Percentiles rank a stretch among this genome's conserved stretches.
phyloP scores from a whole-genome alignment of 2,329 filamentous ascomycete species.

The Stagonosporopsis rhizophila region DNA sequence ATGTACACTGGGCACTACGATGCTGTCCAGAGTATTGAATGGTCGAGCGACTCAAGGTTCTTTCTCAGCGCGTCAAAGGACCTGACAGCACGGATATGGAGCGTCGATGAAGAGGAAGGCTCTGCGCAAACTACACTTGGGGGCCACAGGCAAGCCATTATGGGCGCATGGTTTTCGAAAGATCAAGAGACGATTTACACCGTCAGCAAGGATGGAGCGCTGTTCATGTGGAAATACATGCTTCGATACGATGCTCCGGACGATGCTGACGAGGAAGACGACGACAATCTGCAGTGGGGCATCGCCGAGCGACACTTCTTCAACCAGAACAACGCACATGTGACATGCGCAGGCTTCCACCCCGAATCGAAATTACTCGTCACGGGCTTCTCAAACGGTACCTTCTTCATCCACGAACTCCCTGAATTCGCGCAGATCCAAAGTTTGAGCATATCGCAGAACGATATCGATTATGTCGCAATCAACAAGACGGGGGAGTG shows the following conservation, averaged over 20 bases:
- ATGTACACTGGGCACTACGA: conserved; percentile 91
- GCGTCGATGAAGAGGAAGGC: conserved; percentile 81
- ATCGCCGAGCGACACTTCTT: conserved; percentile 94
- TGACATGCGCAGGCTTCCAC: conserved; percentile 92
- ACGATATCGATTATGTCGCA: conserved; percentile 92
- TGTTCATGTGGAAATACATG: conserved; percentile 91
- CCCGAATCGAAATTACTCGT: conserved; percentile 89
- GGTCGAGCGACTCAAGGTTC: conserved; percentile 96
- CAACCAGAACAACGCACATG: conserved; percentile 84
- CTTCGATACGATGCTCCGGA: conserved; percentile 63
- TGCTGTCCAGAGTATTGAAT: conserved; percentile 82
- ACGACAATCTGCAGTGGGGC: conserved; percentile 81
- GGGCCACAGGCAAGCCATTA: conserved; percentile 87
- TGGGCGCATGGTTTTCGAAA: conserved; percentile 96
- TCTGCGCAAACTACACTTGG: conserved; percentile 90
- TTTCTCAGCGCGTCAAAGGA: conserved; percentile 93
- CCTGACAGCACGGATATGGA: conserved; percentile 94
- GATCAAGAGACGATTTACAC: conserved; percentile 97
- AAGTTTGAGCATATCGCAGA: conserved; percentile 91
- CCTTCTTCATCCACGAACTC: conserved; percentile 94
- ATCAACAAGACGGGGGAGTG: conserved; percentile 96
- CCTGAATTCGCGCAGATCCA: conserved; percentile 97
- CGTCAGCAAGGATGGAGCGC: conserved; percentile 93
- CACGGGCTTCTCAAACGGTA: conserved; percentile 91
- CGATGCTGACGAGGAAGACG: conserved; percentile 63